Base-by-base conservation (phyloP, 2,329 filamentous ascomycete genomes). In the Chrysoporthe deuterocubensis region DNA sequence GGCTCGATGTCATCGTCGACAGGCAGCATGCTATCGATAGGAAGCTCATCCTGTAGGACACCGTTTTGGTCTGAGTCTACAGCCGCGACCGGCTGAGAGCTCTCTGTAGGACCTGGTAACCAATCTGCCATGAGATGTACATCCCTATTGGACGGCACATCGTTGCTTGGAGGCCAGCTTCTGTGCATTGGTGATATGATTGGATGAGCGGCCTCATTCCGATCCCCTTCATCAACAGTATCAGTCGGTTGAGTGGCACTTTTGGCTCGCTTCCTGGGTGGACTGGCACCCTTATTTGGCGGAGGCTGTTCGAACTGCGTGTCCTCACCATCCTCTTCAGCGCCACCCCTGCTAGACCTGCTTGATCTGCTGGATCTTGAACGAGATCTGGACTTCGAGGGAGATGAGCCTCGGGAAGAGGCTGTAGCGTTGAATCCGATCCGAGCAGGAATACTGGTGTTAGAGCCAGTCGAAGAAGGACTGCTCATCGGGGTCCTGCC, bases 401-500 rank as follows among this genome's bases (percentile, higher is more conserved):
- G 52, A 16, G 44, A n/a, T 1, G 61, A 43, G 26, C n/a, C 32
- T 62, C 16, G 37, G 4, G 66, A 50, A 0, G 1, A 13, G 1
- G 58, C 18, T 14, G 32, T 43, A 34, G 44, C 8, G 7, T 58
- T 18, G 59, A 7, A 16, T 8, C 65, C 43, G 1, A 46, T n/a
- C 7, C 58, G 62, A 60, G 68, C 65, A 43, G 65, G 68, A 32
- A 69, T 69, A 32, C 62, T 67, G 26, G 18, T 21, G 16, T 67
- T 63, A 5, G 68, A 69, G 13, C 68, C 68, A 3, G 62, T 65
- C 21, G 65, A 67, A 3, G 68, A 69, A 13, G 62, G 65, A 6
- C 62, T 54, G 3, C 34, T 4, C 32, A 26, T 7, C 37, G 32
- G 54, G 14, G 54, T 34, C 14, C 32, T n/a, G 43, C 37, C 0